Base-by-base conservation (phyloP, 805 yeast genomes). In the Peterozyma xylosa region DNA sequence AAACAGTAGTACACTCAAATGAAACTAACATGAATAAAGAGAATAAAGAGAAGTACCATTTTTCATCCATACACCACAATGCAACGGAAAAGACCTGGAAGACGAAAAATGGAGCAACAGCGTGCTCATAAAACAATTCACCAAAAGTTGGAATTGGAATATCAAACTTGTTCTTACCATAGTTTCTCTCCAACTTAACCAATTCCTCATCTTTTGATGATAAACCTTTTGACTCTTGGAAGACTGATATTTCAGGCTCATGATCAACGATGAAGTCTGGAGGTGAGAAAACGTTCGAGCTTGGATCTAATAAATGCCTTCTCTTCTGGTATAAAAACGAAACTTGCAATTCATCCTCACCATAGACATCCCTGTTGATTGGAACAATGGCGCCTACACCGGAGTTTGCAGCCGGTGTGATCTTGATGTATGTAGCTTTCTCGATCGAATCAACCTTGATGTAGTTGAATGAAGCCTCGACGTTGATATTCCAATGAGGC, bases 101-200 rank as follows among this genome's bases (percentile, higher is more conserved):
- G 21, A 93, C 96, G 55, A 93, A 93, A 62, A 93, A 87, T 11
- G 99, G 99, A 11, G 99, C 98, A 35, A 93, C 90, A 10, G 98
- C 98, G 61, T 93, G 99, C 65, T 93, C 98, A 58, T 87, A 83
- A 71, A 93, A 93, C 55, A 93, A 71, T 63, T 91, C 98, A 45
- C 75, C 50, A 55, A 93, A 91, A 0, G 96, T 78, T 41, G 99
- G 99, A 44, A 93, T 76, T 30, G 99, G 99, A 52, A 93, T 91
- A 58, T 93, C 99, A 59, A 93, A 93, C 52, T 75, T 75, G 68
- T 93, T 93, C 51, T 72, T 71, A 42, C 99, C 99, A 59, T 82
- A 93, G 47, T 76, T 66, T 56, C 89, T 77, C 37, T 54, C 52
- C 34, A 68, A 53, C 30, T 63, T 66, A 11, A 62, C 69, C 34